Percentiles rank a stretch among this genome's conserved stretches.
These are phyloP conservation scores for Haematococcus sp. DNA, from an alignment of 139 green algal genomes.

Conservation along the genomic window DNA sequence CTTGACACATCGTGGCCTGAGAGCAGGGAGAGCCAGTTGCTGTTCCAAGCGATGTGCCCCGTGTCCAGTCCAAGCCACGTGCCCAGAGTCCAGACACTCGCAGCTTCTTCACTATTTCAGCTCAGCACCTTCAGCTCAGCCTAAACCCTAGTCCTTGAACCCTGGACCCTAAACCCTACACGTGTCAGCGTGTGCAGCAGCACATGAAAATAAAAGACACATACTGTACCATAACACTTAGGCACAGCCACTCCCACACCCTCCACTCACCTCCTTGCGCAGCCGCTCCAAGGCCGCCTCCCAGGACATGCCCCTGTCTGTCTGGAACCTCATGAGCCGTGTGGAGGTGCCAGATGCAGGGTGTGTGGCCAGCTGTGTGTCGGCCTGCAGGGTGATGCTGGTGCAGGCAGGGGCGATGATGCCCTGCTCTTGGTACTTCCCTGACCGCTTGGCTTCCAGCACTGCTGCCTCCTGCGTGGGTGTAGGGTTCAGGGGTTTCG, in stretches of 20 bases:
- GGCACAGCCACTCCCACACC: background rate
- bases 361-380: background rate
- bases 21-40: no score
- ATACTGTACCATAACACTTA: no score
- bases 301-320: conserved; percentile 44
- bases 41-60: no score
- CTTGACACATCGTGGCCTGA: no score
- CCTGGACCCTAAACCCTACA: no score
- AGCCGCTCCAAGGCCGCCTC: conserved; percentile 31
- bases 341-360: background rate
- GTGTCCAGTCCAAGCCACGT: no score
- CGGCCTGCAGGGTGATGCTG: conserved; percentile 18
- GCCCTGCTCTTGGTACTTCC: conserved; percentile 25
- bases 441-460: background rate
- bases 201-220: no score
- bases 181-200: no score
- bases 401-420: conserved; percentile 52
- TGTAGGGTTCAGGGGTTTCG: background rate
- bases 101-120: no score
- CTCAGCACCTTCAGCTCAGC: no score
- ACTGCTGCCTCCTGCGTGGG: background rate
- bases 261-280: conserved; percentile 35
- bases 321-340: conserved; percentile 11
- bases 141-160: no score
- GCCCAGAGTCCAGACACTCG: no score